Conservation (phyloP, 805 yeast genomes). For the Zygotorulaspora sp. region DNA sequence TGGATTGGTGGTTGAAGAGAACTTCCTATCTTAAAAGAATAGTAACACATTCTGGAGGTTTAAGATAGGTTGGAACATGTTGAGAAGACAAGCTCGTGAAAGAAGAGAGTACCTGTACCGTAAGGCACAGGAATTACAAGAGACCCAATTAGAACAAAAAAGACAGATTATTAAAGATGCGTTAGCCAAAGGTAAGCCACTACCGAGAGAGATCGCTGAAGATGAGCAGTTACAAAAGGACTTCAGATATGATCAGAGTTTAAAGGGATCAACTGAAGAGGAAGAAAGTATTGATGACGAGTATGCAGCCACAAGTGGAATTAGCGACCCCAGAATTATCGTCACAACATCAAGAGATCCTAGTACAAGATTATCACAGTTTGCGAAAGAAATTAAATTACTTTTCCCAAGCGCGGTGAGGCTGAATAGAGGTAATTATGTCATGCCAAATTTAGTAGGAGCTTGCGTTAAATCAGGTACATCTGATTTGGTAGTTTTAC, state of each 20-base stretch:
- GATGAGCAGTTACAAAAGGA: conserved; percentile 77
- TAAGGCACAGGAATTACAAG: conserved; percentile 86
- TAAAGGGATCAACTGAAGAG: conserved; percentile 37
- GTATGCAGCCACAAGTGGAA: conserved; percentile 80
- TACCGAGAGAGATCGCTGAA: conserved; percentile 86
- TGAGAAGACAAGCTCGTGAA: conserved; percentile 93
- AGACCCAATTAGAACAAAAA: conserved; percentile 77
- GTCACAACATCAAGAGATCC: conserved; percentile 95
- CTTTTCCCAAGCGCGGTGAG: conserved; percentile 86
- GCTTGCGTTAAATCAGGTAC: conserved; percentile 79
- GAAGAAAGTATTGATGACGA: conserved; percentile 78
- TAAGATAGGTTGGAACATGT: no score
- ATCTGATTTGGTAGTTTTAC: conserved; percentile 79
- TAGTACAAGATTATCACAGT: conserved; percentile 76
- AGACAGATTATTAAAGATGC: conserved; percentile 84
- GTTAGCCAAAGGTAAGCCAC: conserved; percentile 83
- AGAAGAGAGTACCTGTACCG: conserved; percentile 89
- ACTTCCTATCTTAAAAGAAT: no score
- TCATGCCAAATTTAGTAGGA: conserved; percentile 76
- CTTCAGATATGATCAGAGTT: conserved; percentile 80
- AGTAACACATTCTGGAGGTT: no score
- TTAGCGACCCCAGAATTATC: conserved; percentile 82
- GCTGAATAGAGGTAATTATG: conserved; percentile 87
- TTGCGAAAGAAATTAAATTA: conserved; percentile 85
- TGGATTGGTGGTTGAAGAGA: conserved; percentile 2